Evolutionary conservation across 2,329 filamentous ascomycete genomes (phyloP), one percentile per base, ranked within the genome.

Genomic region (Sarocladium brachiariae): DNA sequence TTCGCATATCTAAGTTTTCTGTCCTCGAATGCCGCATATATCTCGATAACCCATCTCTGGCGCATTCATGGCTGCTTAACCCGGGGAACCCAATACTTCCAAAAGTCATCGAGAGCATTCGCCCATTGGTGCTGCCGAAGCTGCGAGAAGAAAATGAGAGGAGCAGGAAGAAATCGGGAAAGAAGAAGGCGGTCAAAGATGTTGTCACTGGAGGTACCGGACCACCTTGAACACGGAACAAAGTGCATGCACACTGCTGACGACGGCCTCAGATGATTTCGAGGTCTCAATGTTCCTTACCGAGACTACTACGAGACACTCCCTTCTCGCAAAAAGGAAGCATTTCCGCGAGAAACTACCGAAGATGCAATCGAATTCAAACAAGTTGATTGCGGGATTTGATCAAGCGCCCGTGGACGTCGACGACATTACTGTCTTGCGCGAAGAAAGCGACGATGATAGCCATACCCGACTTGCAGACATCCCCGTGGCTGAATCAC

Each of bases 11-110:
- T 51, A 91, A 92, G 64, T 88, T 89, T 67, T 96, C 92, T 4
- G 90, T 96, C 27, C 78, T 99, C n/a, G 93, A 99, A 76, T 90
- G 89, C 56, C 90, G 91, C 57, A 93, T 99, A 58, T 97, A 97
- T 68, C 82, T 96, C 43, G 92, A 97, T 57, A 91, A 92, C 59
- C 93, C 93, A 1, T 81, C 86, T 11, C 81, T 96, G 54, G 81
- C 83, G 21, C 81, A 89, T 57, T 84, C 85, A 62, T 96, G 95
- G 83, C 80, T 99, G 16, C 78, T 96, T 56, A 86, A 87, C 59
- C 77, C 86, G 31, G 81, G 84, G 56, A 76, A 90, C 58, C 83
- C 87, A 3, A 79, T 92, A 14, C 78, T 99, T 13, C 83, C 86
- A 34, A 86, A 85, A 56, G 84, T 97, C 59, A 90, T 99, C 53